A percentile compares a stretch with the other conserved stretches of the same genome.
phyloP scores from a whole-genome alignment of 768 basidiomycete genomes.

The Fistulinella prunicolor region DNA sequence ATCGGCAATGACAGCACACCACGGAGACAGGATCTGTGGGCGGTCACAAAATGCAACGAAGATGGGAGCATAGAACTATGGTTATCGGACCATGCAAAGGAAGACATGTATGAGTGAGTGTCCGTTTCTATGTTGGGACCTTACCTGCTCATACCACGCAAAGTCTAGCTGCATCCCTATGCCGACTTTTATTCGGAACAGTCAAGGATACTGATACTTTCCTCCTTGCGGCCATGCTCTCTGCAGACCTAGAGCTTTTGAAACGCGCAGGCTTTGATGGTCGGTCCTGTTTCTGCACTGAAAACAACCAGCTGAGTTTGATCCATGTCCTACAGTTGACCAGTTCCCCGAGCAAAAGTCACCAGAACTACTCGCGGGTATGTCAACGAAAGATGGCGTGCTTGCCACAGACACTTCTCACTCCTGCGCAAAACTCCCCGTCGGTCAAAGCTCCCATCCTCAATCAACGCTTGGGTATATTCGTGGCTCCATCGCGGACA shows the following conservation, averaged over 20 bases:
- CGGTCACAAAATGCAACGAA: slow-evolving; percentile 48
- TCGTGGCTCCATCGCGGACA: too few species aligned
- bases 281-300: slow-evolving; percentile 25
- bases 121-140: background rate
- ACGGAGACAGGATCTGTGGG: slow-evolving; percentile 63
- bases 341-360: slow-evolving; percentile 70
- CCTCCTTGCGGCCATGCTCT: slow-evolving; percentile 85
- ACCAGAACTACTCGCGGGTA: slow-evolving; percentile 41
- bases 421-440: background rate
- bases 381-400: background rate
- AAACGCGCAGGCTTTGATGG: slow-evolving; percentile 81
- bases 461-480: background rate
- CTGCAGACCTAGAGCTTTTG: slow-evolving; percentile 79
- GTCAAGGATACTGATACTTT: slow-evolving; percentile 81
- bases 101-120: slow-evolving; percentile 83
- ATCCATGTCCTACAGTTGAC: slow-evolving; percentile 54
- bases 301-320: slow-evolving; percentile 3
- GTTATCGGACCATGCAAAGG: slow-evolving; percentile 62
- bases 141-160: background rate
- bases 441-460: background rate
- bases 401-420: background rate
- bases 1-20: slow-evolving; percentile 44
- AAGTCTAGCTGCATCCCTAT: slow-evolving; percentile 80
- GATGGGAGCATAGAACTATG: slow-evolving; percentile 63
- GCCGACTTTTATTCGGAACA: slow-evolving; percentile 68